phyloP scores from a whole-genome alignment of 495 filamentous ascomycete genomes.

The Xylaria longipes region DNA sequence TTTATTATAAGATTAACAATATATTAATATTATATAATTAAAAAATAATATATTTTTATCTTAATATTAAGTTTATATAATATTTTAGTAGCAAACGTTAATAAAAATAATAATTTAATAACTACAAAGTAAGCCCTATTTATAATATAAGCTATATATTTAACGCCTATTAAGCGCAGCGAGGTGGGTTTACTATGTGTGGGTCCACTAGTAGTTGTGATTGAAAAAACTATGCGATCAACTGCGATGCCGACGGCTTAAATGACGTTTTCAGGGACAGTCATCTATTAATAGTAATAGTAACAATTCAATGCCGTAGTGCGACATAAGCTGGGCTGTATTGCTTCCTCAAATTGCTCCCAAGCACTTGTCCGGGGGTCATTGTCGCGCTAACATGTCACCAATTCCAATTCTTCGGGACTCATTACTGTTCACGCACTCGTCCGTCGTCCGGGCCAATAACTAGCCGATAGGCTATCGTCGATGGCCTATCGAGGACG shows the following conservation, averaged over 20 bases:
- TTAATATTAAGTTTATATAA: too few relatives aligned
- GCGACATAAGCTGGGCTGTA: neutral
- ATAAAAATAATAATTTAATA: too few relatives aligned
- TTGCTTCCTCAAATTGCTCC: too few relatives aligned
- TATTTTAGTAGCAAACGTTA: too few relatives aligned
- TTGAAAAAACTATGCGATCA: neutral
- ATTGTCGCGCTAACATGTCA: neutral
- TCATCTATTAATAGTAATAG: slow-evolving; percentile 12
- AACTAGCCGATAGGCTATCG: neutral
- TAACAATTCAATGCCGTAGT: neutral
- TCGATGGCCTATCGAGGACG: neutral
- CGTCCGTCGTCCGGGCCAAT: neutral
- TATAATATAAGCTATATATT: too few relatives aligned
- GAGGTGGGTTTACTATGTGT: too few relatives aligned
- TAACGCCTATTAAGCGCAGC: too few relatives aligned
- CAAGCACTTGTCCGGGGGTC: neutral
- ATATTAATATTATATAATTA: too few relatives aligned
- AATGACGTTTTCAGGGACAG: slow-evolving; percentile 5
- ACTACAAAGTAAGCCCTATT: too few relatives aligned
- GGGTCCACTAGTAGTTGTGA: too few relatives aligned
- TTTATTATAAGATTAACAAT: too few relatives aligned
- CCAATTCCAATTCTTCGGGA: slow-evolving; percentile 14
- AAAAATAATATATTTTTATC: too few relatives aligned
- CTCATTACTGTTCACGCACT: slow-evolving; percentile 20
- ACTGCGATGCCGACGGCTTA: neutral